Conservation (phyloP, 495 filamentous ascomycete genomes). For the Geoglossum glabrum region DNA sequence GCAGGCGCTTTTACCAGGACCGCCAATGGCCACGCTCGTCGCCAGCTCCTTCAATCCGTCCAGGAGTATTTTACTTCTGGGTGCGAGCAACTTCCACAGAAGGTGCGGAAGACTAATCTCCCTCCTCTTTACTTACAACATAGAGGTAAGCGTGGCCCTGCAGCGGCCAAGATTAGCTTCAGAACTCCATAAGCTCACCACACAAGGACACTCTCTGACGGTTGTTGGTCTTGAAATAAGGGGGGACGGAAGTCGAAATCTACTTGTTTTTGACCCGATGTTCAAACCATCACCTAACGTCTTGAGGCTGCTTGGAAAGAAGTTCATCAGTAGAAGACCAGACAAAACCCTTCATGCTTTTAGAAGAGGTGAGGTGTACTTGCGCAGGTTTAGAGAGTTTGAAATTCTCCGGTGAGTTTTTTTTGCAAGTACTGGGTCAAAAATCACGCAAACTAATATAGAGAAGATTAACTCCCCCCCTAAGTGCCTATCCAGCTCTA, state of each 20-base stretch:
- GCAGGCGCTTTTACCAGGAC: constrained; percentile 25
- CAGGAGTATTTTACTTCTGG: constrained; percentile 51
- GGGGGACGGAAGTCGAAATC: constrained; percentile 39
- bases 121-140: constrained; percentile 89
- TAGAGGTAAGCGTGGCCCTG: constrained; percentile 26
- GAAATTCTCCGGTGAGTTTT: constrained; percentile 52
- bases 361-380: constrained; percentile 41
- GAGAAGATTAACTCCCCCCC: neutral
- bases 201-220: constrained; percentile 68
- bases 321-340: constrained; percentile 25
- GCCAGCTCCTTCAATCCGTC: constrained; percentile 41
- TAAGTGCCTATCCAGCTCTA: no score
- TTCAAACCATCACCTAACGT: constrained; percentile 51
- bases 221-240: constrained; percentile 69
- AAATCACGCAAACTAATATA: neutral
- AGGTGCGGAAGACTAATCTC: constrained; percentile 46
- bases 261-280: constrained; percentile 82
- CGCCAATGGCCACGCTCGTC: constrained; percentile 21
- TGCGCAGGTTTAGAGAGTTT: constrained; percentile 52
- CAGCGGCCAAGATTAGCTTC: neutral
- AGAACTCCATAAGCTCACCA: neutral
- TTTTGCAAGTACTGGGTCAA: neutral
- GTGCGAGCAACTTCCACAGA: constrained; percentile 14
- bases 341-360: constrained; percentile 46
- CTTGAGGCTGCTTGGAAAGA: constrained; percentile 13